Conservation (phyloP, 2,329 filamentous ascomycete genomes). For the Emergomyces africanus region DNA sequence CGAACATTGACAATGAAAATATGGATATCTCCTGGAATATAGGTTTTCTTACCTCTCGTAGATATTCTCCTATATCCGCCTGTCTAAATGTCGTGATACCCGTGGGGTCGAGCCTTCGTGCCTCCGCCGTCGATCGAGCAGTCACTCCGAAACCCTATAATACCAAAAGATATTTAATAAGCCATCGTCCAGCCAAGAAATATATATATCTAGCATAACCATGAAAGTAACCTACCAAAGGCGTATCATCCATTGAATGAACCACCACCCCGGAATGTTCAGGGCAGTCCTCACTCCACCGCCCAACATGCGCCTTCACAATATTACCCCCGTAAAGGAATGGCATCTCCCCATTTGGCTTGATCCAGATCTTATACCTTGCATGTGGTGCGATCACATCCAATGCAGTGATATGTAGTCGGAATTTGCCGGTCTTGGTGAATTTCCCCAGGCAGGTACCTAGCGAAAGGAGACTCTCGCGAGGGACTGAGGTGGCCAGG, state of each 20-base stretch:
- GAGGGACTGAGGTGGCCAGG: constrained; percentile 71
- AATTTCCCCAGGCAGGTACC: constrained; percentile 83
- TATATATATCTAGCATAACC: background rate
- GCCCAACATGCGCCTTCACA: constrained; percentile 66
- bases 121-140: constrained; percentile 73
- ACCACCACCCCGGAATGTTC: constrained; percentile 89
- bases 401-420: constrained; percentile 78
- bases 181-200: background rate
- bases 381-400: constrained; percentile 83
- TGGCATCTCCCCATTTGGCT: constrained; percentile 92
- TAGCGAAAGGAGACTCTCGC: constrained; percentile 71
- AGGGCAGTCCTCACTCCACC: constrained; percentile 83
- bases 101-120: constrained; percentile 75
- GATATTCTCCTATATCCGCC: constrained; percentile 86
- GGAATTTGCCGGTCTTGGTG: constrained; percentile 92
- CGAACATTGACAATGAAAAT: background rate
- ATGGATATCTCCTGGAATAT: background rate
- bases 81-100: constrained; percentile 82
- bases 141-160: constrained; percentile 81
- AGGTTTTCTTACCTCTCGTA: constrained; percentile 51
- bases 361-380: constrained; percentile 94
- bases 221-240: constrained; percentile 37
- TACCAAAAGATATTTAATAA: constrained; percentile 1
- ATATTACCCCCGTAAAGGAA: constrained; percentile 91
- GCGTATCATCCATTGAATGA: constrained; percentile 81